Percentiles rank a stretch among this genome's conserved stretches.
Evolutionary conservation across 2,329 filamentous ascomycete species (phyloP).

Genomic region (Alternaria rosae): DNA sequence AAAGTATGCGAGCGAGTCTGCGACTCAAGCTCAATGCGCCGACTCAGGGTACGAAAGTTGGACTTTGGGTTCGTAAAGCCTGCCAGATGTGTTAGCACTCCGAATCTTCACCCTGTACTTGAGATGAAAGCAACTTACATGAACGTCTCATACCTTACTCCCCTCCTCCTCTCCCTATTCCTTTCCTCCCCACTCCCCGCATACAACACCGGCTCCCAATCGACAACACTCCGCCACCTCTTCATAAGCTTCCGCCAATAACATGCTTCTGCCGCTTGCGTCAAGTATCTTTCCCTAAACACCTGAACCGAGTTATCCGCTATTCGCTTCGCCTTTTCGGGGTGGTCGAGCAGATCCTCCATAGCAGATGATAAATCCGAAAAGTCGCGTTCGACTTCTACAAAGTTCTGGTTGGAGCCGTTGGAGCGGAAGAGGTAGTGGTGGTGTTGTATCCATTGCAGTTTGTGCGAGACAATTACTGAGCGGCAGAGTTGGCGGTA

Average conservation of each 20-base stretch:
- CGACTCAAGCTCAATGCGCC: constrained; percentile 3
- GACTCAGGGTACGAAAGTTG: constrained; percentile 20
- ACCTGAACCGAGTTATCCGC: constrained; percentile 41
- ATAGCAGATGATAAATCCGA: constrained; percentile 39
- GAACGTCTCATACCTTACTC: constrained; percentile 43
- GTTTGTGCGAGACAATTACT: constrained; percentile 45
- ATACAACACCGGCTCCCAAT: constrained; percentile 39
- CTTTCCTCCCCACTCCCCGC: constrained; percentile 25
- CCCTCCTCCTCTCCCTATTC: constrained; percentile 34
- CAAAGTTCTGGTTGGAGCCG: constrained; percentile 44
- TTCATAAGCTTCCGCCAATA: constrained; percentile 40
- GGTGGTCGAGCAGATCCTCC: constrained; percentile 41
- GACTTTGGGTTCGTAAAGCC: constrained; percentile 22
- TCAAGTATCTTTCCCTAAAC: constrained; percentile 44
- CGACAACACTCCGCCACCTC: constrained; percentile 34
- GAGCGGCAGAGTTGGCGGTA: constrained; percentile 61
- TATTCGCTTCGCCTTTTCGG: constrained; percentile 44
- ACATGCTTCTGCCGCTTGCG: constrained; percentile 42
- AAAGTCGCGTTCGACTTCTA: constrained; percentile 47
- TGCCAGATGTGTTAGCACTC: not conserved
- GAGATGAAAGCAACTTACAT: constrained; percentile 25
- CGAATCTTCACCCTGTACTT: not conserved
- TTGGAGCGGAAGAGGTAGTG: constrained; percentile 41
- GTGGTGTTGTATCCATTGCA: constrained; percentile 47
- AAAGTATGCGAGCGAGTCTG: not conserved